phyloP scores from a whole-genome alignment of 257 asterid species.

The Jacaranda copaia region DNA sequence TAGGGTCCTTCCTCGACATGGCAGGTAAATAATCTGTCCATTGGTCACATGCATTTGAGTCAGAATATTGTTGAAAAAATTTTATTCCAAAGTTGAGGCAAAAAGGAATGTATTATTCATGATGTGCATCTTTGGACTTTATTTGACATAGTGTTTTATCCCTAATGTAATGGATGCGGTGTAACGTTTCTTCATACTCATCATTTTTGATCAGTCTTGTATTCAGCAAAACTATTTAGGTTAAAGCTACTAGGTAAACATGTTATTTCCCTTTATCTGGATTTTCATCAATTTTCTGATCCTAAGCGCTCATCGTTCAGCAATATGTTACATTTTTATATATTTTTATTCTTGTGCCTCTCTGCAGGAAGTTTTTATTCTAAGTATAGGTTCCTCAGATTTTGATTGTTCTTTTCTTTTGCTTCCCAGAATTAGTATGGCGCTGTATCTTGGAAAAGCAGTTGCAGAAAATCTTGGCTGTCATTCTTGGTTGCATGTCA shows the following conservation, averaged over 20 bases:
- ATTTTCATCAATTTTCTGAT: neutral
- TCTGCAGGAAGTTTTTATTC: constrained; percentile 1
- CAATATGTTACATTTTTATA: neutral
- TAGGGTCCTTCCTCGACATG: constrained; percentile 76
- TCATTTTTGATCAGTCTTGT: neutral
- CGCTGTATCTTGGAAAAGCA: constrained; percentile 86
- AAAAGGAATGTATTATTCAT: constrained; percentile 7
- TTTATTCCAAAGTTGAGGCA: neutral
- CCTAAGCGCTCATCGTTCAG: neutral
- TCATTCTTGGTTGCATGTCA: constrained; percentile 95
- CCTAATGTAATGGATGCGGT: constrained; percentile 6
- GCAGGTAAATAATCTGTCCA: constrained; percentile 57
- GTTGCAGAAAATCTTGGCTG: constrained; percentile 69
- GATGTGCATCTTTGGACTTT: constrained; percentile 25
- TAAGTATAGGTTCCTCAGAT: constrained; percentile 17
- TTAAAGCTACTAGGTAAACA: neutral
- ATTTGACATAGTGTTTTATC: neutral
- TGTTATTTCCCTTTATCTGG: neutral
- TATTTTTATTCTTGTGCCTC: neutral
- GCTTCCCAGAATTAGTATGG: constrained; percentile 83
- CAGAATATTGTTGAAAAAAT: constrained; percentile 10
- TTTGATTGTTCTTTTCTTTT: constrained; percentile 9
- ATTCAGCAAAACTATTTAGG: neutral
- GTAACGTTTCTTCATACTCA: neutral
- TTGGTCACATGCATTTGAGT: constrained; percentile 25